Conservation (phyloP, 805 yeast genomes). For the Cyberlindnera maclurae region DNA sequence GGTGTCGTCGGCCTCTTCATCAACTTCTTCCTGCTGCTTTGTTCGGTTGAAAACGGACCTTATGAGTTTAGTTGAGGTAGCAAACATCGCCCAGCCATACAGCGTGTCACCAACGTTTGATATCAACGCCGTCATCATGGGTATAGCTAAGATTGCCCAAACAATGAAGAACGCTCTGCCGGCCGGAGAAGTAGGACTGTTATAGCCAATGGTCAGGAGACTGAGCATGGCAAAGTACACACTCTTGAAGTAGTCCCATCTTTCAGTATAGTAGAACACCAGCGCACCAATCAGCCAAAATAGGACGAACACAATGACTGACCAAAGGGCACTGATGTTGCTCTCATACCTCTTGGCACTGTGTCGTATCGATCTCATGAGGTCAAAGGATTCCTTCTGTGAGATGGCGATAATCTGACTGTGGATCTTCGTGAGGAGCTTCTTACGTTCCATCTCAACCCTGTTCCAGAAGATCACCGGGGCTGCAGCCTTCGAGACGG, state of each 20-base stretch:
- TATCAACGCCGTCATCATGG: conserved; percentile 76
- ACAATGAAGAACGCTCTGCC: conserved; percentile 68
- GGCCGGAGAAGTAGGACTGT: conserved; percentile 51
- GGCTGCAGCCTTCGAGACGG: conserved; percentile 52
- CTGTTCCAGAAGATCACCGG: conserved; percentile 63
- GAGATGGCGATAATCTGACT: conserved; percentile 22
- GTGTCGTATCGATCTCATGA: conserved; percentile 46
- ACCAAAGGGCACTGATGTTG: conserved; percentile 33
- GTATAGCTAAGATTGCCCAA: conserved; percentile 82
- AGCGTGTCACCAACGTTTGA: conserved; percentile 64
- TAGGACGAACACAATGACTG: conserved; percentile 36
- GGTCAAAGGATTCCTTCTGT: conserved; percentile 43
- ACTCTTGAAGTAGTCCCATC: conserved; percentile 65
- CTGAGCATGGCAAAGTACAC: conserved; percentile 75
- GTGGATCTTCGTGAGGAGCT: conserved; percentile 22
- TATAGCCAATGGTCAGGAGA: conserved; percentile 75
- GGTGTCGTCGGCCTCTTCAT: conserved; percentile 3
- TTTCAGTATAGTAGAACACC: conserved; percentile 51
- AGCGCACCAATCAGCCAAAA: conserved; percentile 75
- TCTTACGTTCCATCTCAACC: conserved; percentile 43
- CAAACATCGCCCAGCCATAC: conserved; percentile 25
- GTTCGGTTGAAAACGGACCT: conserved; percentile 4
- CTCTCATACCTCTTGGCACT: conserved; percentile 30
- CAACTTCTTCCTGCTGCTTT: not conserved
- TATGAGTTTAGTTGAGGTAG: conserved; percentile 7